Base-by-base conservation (phyloP, 2,329 filamentous ascomycete species). In the Neoascochyta sp. region DNA sequence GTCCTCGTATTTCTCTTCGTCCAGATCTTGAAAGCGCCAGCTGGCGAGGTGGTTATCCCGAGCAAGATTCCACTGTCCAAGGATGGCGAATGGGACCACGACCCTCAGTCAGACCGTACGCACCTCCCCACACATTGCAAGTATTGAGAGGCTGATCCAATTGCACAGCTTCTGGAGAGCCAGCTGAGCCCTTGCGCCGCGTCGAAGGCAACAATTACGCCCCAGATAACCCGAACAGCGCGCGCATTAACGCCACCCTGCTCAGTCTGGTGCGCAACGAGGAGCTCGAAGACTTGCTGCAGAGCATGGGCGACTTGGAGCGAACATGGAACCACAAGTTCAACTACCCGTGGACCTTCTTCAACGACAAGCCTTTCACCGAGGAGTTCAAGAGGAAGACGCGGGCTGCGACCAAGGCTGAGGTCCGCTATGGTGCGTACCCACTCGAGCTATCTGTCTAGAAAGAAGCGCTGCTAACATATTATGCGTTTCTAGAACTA, bases 261-360 rank as follows among this genome's bases (percentile, higher is more conserved):
- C 75, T 98, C 46, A 84, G 88, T 13, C 76, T 98, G 20, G 92
- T 98, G 33, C 82, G 92, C 40, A 98, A 98, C 57, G 80, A 86
- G 58, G 92, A 98, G 69, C 69, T 95, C 16, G 68, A 79, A 13
- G 85, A 83, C 25, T 84, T 98, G 71, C 70, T 96, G 15, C 77
- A 82, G 57, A 87, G 88, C 15, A 98, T 98, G 86, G 67, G 67
- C 32, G 90, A 98, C 57, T 74, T 98, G 38, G 92, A 98, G 68
- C 72, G 83, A 45, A 96, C 90, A 1, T 98, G 89, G 88, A 98
- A 98, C 57, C 73, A 79, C 72, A 98, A 98, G 60, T 98, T 96
- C 77, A 98, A 98, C 70, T 98, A 98, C 60, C 92, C 92, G 0
- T 98, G 92, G 87, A 95, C 88, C 7, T 98, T 98, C 64, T 93